Conservation (phyloP, 2,329 filamentous ascomycete species). For the Gaeumannomyces tritici region DNA sequence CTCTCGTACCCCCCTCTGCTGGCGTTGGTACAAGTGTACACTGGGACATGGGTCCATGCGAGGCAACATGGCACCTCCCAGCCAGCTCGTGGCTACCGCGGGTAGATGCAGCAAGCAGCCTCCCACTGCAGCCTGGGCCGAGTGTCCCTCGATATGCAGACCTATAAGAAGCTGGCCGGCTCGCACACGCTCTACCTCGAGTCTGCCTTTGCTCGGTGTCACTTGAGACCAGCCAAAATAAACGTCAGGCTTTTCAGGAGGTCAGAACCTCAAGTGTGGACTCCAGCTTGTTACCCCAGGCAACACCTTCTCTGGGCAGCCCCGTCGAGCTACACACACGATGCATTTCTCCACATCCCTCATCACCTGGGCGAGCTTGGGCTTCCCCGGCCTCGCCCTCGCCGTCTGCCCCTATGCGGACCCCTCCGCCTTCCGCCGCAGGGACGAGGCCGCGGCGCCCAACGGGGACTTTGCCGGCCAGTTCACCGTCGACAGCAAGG, state of each 20-base stretch:
- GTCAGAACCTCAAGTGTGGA: background rate
- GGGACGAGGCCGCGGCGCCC: slow-evolving; percentile 9
- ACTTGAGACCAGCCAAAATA: background rate
- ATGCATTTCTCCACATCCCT: background rate
- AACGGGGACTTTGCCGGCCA: slow-evolving; percentile 15
- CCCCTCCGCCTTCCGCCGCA: slow-evolving; percentile 15
- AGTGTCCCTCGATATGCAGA: background rate
- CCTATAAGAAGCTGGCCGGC: background rate
- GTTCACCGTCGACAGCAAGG: slow-evolving; percentile 41
- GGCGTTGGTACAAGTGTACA: background rate
- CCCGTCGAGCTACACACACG: background rate
- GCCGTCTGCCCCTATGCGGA: slow-evolving; percentile 23
- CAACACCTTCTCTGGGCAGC: background rate
- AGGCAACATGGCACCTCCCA: background rate
- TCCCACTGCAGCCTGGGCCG: too few species aligned
- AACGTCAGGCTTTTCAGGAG: background rate
- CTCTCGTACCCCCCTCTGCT: too few species aligned
- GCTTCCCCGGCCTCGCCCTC: background rate
- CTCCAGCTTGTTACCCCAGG: background rate
- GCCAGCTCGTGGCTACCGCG: too few species aligned
- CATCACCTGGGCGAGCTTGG: background rate
- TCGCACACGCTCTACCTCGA: background rate
- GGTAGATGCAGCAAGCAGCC: too few species aligned
- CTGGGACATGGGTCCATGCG: background rate
- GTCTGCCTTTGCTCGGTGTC: background rate